Conservation (phyloP, 2,329 filamentous ascomycete genomes). For the Trichoderma sp. region DNA sequence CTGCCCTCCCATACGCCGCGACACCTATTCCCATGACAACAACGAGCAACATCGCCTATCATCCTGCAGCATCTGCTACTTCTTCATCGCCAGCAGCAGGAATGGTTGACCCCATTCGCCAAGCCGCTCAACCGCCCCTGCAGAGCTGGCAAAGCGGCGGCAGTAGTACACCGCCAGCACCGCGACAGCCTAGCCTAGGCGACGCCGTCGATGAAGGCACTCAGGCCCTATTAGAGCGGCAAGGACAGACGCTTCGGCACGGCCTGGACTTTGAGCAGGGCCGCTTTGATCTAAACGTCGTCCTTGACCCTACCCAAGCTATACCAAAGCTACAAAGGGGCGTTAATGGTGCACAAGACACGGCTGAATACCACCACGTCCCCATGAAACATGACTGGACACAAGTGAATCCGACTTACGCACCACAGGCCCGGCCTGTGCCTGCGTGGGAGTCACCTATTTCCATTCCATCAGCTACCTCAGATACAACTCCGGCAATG, state of each 20-base stretch:
- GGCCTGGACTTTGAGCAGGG: constrained; percentile 62
- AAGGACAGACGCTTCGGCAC: constrained; percentile 50
- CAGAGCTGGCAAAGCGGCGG: constrained; percentile 12
- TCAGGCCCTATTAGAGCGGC: constrained; percentile 40
- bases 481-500: constrained; percentile 1
- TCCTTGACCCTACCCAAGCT: constrained; percentile 58
- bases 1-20: constrained; percentile 29
- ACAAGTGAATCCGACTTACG: constrained; percentile 27
- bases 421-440: neutral
- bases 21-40: constrained; percentile 24
- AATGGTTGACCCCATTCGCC: neutral
- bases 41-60: constrained; percentile 22
- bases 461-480: neutral
- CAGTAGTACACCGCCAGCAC: neutral
- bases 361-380: constrained; percentile 42
- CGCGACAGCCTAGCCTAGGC: neutral
- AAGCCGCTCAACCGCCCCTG: neutral
- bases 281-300: constrained; percentile 68
- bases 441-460: neutral
- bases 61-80: neutral
- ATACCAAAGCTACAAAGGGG: constrained; percentile 52
- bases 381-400: constrained; percentile 53
- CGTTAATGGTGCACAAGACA: constrained; percentile 47
- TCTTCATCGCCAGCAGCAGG: neutral
- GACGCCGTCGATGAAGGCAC: constrained; percentile 6